Evolutionary conservation across 176 grass and related monocot genomes (phyloP).

Genomic region (Ananas comosus): DNA sequence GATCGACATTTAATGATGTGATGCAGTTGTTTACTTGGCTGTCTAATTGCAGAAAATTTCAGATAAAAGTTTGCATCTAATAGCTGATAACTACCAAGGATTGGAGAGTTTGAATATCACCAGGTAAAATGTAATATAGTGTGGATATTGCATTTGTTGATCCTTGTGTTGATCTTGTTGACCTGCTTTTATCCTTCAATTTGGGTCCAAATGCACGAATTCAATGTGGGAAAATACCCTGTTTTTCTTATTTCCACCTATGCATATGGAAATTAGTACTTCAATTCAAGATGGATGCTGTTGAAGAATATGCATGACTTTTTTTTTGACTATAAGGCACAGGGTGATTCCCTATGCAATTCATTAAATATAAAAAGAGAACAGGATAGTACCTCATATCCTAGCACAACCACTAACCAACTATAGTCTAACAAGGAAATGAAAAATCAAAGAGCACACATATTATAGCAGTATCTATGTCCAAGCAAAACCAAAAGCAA

Average conservation of each 20-base stretch:
- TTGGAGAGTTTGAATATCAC: slow-evolving; percentile 80
- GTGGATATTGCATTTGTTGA: not conserved
- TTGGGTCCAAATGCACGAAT: not conserved
- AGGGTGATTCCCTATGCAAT: too few species aligned
- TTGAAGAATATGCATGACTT: too few species aligned
- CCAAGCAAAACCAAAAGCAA: too few species aligned
- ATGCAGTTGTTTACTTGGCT: not conserved
- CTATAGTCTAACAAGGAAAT: too few species aligned
- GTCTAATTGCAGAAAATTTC: slow-evolving; percentile 57
- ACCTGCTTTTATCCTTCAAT: not conserved
- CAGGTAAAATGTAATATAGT: slow-evolving; percentile 32
- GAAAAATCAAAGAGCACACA: too few species aligned
- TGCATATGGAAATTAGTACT: not conserved
- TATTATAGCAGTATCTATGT: too few species aligned
- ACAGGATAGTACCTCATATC: too few species aligned
- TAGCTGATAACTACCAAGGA: slow-evolving; percentile 54
- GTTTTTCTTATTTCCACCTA: not conserved
- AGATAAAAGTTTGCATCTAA: slow-evolving; percentile 44
- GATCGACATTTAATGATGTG: not conserved
- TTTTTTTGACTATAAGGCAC: too few species aligned
- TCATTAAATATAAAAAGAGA: too few species aligned
- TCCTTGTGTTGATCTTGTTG: not conserved
- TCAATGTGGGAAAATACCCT: not conserved
- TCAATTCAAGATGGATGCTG: not conserved
- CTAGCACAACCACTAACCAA: too few species aligned